Conservation (phyloP, 768 basidiomycete species). For the Pisolithus marmoratus region DNA sequence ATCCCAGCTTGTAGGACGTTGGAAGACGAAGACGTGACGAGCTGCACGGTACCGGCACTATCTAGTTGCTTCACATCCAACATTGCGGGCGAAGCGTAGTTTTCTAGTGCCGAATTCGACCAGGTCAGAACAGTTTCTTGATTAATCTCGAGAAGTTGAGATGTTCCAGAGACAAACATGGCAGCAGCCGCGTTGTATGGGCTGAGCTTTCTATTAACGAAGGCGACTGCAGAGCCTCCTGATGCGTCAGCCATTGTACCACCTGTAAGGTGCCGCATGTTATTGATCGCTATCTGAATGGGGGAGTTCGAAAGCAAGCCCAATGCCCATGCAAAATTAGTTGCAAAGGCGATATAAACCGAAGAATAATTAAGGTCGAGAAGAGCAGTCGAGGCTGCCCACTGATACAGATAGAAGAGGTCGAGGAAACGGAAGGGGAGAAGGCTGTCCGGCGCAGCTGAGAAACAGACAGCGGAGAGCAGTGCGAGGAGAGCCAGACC, state of each 20-base stretch:
- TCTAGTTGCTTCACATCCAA: conserved; percentile 21
- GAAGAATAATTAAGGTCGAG: conserved; percentile 85
- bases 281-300: conserved; percentile 74
- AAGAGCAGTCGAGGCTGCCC: conserved; percentile 73
- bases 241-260: conserved; percentile 60
- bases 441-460: conserved; percentile 48
- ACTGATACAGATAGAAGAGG: conserved; percentile 77
- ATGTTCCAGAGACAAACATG: not conserved
- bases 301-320: conserved; percentile 61
- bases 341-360: conserved; percentile 71
- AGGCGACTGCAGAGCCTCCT: conserved; percentile 57
- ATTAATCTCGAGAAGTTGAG: not conserved
- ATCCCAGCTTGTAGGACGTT: conserved; percentile 79
- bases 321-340: conserved; percentile 88
- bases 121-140: conserved; percentile 8
- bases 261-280: conserved; percentile 79
- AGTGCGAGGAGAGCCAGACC: conserved; percentile 60
- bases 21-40: conserved; percentile 54
- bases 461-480: conserved; percentile 48
- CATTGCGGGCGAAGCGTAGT: conserved; percentile 1
- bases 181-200: conserved; percentile 56
- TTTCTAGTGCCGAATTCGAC: conserved; percentile 6
- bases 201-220: conserved; percentile 77
- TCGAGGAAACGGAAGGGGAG: conserved; percentile 78
- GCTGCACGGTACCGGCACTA: conserved; percentile 42